These are phyloP conservation scores for Angomonas desouzai DNA, from an alignment of 208 protist genomes.

Conservation along the genomic window DNA sequence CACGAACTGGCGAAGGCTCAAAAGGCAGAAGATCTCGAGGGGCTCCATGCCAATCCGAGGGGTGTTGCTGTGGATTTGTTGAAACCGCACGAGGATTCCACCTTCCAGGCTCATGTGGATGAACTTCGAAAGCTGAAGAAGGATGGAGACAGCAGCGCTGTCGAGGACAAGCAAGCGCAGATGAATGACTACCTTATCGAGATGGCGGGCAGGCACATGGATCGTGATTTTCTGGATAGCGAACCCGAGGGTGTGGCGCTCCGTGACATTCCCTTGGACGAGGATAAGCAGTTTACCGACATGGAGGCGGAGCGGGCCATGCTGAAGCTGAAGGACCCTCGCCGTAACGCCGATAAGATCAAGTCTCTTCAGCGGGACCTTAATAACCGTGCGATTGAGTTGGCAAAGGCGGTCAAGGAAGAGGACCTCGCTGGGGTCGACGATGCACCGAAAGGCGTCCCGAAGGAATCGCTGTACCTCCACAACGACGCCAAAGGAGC, in stretches of 20 bases:
- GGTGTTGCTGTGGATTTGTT: slow-evolving; percentile 54
- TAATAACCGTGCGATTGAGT: slow-evolving; percentile 54
- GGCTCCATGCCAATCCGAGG: slow-evolving; percentile 32
- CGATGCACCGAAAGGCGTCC: slow-evolving; percentile 30
- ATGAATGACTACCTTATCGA: slow-evolving; percentile 48
- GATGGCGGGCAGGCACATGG: slow-evolving; percentile 41
- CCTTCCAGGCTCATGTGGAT: slow-evolving; percentile 36
- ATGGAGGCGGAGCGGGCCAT: slow-evolving; percentile 46
- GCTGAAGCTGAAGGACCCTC: slow-evolving; percentile 39
- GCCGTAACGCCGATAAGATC: slow-evolving; percentile 30
- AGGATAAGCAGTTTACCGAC: slow-evolving; percentile 46
- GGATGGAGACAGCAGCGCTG: slow-evolving; percentile 21
- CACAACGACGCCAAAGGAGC: slow-evolving; percentile 34
- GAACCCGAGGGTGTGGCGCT: slow-evolving; percentile 62
- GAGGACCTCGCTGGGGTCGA: slow-evolving; percentile 43
- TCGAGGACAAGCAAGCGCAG: slow-evolving; percentile 19
- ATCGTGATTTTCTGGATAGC: slow-evolving; percentile 56
- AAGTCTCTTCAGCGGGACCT: slow-evolving; percentile 33
- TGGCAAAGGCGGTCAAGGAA: slow-evolving; percentile 43
- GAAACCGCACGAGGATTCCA: slow-evolving; percentile 49
- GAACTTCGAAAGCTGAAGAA: slow-evolving; percentile 35
- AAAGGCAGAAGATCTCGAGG: slow-evolving; percentile 49
- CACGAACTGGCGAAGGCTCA: slow-evolving; percentile 42
- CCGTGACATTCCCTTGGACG: slow-evolving; percentile 50
- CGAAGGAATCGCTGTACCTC: slow-evolving; percentile 37